Evolutionary conservation across 1,284 basidiomycete genomes (phyloP), one percentile per base, ranked within the genome.

Genomic region (Trichosporon ovoides): DNA sequence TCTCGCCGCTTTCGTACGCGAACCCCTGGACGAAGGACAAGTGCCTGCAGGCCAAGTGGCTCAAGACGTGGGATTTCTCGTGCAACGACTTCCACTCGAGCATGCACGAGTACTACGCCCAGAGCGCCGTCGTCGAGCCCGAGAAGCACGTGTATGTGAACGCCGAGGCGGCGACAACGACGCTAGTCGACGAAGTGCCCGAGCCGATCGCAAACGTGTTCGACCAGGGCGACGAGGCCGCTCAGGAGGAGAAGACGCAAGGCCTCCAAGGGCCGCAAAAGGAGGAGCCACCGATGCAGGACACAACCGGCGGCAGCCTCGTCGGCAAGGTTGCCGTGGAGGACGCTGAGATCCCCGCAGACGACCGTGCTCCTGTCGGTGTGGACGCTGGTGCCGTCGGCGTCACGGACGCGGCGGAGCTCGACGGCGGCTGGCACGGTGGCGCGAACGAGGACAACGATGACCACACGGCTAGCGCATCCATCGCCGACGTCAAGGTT

Each of bases 1-100:
- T 92, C 72, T 88, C 87, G 63, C 88, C 95, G 0, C 75, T 98
- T 51, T 81, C 84, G 0, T 98, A 98, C 74, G 96, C 91, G 0
- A 83, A 78, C 18, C 81, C 84, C 0, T 98, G 96, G 96, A 98
- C 93, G 31, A 87, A 82, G 75, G 72, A 71, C 12, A 82, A 88
- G 61, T 98, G 95, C 71, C 77, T 84, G 60, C 82, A 80, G 48
- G 87, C 92, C 6, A 86, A 86, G 70, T 93, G 91, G 90, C 69
- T 93, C 56, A 89, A 87, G 79, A 87, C 85, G 2, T 98, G 96
- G 95, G 96, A 99, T 76, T 98, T 98, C 73, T 84, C 86, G 57
- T 69, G 73, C 65, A 53, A 53, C 57, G 72, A 76, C 64, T 75
- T 75, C 70, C 67, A 72, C 55, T 69, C 72, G 36, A 61, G 68